Conservation (phyloP, 345 rosid species). For the Reutealis trisperma region DNA sequence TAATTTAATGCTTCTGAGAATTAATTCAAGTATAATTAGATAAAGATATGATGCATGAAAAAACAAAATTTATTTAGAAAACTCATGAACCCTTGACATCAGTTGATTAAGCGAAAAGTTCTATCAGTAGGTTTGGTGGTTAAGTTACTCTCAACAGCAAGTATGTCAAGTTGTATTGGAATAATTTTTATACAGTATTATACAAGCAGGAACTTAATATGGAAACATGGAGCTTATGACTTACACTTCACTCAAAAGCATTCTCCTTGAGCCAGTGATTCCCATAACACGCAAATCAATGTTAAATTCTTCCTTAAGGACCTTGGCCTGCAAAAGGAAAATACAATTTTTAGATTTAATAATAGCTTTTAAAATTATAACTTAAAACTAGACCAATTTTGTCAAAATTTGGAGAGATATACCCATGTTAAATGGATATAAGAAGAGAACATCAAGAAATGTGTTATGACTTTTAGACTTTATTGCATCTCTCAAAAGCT, state of each 20-base stretch:
- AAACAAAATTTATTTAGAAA: not conserved
- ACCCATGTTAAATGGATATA: not conserved
- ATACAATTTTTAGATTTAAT: conserved; percentile 9
- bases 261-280: conserved; percentile 70
- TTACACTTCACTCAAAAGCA: conserved; percentile 91
- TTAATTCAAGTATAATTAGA: not conserved
- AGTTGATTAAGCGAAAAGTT: not conserved
- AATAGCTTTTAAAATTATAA: not conserved
- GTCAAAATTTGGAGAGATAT: not conserved
- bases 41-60: not conserved
- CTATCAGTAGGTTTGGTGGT: not conserved
- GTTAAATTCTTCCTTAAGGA: conserved; percentile 95
- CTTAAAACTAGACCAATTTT: not conserved
- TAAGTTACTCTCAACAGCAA: not conserved
- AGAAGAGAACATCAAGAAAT: not conserved
- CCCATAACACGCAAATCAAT: conserved; percentile 98
- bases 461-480: not conserved
- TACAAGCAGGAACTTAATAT: not conserved
- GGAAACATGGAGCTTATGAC: conserved; percentile 25
- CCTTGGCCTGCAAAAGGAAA: conserved; percentile 62
- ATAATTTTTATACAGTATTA: not conserved
- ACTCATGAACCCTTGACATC: not conserved
- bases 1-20: not conserved
- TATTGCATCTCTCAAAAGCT: not conserved
- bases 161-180: not conserved